phyloP scores from a whole-genome alignment of 2,329 filamentous ascomycete species.

The Endocalyx cinctus region DNA sequence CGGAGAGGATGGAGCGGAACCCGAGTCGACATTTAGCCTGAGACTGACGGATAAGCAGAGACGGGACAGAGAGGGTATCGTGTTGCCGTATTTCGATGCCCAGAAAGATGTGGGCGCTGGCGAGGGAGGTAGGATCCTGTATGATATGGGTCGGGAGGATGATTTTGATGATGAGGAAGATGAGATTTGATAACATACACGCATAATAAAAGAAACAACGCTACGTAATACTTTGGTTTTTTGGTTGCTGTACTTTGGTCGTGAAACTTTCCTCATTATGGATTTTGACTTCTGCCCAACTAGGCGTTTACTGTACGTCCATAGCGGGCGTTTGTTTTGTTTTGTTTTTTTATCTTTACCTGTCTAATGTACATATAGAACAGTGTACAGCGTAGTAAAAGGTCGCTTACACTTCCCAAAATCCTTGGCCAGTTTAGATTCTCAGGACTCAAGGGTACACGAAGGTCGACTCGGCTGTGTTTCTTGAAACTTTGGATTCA shows the following conservation, averaged over 20 bases:
- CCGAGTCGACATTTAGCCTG: conserved; percentile 77
- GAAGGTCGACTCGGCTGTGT: too few relatives aligned
- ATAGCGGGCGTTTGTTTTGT: too few relatives aligned
- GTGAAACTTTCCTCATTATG: too few relatives aligned
- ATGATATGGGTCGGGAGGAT: conserved; percentile 95
- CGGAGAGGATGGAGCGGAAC: conserved; percentile 29
- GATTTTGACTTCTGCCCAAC: too few relatives aligned
- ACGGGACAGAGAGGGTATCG: conserved; percentile 78
- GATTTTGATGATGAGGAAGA: conserved; percentile 86
- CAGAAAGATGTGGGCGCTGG: conserved; percentile 75
- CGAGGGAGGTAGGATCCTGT: conserved; percentile 87
- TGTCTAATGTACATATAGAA: too few relatives aligned
- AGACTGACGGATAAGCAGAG: conserved; percentile 88
- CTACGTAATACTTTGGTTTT: not conserved
- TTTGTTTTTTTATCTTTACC: too few relatives aligned
- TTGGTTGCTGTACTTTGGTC: too few relatives aligned
- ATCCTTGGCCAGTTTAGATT: too few relatives aligned
- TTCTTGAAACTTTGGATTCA: conserved; percentile 18
- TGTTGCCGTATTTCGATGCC: conserved; percentile 94
- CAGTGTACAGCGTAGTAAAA: too few relatives aligned
- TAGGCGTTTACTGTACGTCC: too few relatives aligned
- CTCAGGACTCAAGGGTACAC: too few relatives aligned
- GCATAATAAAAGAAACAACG: not conserved
- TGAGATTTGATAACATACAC: conserved; percentile 20
- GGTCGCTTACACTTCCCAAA: too few relatives aligned